phyloP scores from a whole-genome alignment of 441 rosid species.

The Jatropha podagrica region DNA sequence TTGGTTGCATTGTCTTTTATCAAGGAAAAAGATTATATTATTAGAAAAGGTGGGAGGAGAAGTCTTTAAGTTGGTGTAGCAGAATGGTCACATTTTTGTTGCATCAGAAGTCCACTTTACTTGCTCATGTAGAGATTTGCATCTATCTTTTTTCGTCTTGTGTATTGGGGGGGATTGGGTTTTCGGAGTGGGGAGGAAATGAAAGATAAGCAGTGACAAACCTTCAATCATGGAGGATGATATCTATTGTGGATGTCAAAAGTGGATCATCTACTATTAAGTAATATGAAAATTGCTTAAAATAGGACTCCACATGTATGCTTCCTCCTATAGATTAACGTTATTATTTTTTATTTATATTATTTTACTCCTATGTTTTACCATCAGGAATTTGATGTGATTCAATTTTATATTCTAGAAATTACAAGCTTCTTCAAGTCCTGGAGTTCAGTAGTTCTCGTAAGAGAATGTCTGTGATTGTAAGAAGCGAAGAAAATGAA shows the following conservation, averaged over 20 bases:
- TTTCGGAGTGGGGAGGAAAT: neutral
- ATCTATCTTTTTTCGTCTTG: too few species aligned
- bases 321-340: neutral
- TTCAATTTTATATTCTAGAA: conserved; percentile 36
- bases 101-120: neutral
- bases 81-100: neutral
- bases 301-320: neutral
- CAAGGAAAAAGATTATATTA: neutral
- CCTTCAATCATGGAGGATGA: neutral
- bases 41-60: neutral
- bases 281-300: conserved; percentile 5
- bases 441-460: conserved; percentile 89
- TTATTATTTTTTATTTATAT: neutral
- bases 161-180: too few species aligned
- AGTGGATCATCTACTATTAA: neutral
- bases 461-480: conserved; percentile 90
- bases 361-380: neutral
- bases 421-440: conserved; percentile 63
- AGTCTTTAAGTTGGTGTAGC: neutral
- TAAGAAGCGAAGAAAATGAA: conserved; percentile 52
- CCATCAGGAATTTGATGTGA: conserved; percentile 3
- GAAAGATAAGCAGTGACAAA: neutral
- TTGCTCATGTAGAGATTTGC: too few species aligned
- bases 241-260: neutral
- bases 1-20: neutral